These are phyloP conservation scores for Diutina rugosa DNA, from an alignment of 1,139 yeast species.

Conservation along the genomic window DNA sequence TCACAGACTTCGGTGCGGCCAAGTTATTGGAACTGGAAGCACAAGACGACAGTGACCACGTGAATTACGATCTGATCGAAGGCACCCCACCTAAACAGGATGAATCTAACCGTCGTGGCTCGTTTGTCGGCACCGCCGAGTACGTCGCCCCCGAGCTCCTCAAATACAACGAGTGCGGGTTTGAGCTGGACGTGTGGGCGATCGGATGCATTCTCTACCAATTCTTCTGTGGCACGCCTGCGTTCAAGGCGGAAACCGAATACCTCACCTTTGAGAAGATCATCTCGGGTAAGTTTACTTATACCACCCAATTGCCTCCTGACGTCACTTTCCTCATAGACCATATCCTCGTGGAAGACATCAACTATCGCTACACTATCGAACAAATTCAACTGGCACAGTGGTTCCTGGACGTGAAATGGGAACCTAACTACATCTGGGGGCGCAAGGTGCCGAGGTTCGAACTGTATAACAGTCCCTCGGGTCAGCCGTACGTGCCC, in stretches of 20 bases:
- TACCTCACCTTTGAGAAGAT: slow-evolving; percentile 90
- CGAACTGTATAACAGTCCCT: slow-evolving; percentile 37
- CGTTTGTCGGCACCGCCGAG: slow-evolving; percentile 47
- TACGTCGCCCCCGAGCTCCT: slow-evolving; percentile 91
- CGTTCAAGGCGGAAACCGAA: slow-evolving; percentile 93
- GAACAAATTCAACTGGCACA: slow-evolving; percentile 11
- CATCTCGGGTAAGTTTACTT: slow-evolving; percentile 69
- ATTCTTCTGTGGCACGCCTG: slow-evolving; percentile 89
- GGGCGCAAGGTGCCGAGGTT: slow-evolving; percentile 33
- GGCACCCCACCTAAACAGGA: neutral
- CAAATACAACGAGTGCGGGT: slow-evolving; percentile 73
- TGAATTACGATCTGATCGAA: slow-evolving; percentile 16
- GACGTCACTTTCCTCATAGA: slow-evolving; percentile 6
- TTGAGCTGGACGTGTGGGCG: slow-evolving; percentile 92
- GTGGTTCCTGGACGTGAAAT: slow-evolving; percentile 29
- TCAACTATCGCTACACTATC: slow-evolving; percentile 19
- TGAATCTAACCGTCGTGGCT: slow-evolving; percentile 45
- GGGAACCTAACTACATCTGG: slow-evolving; percentile 34
- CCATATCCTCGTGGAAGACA: slow-evolving; percentile 30
- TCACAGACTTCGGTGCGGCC: slow-evolving; percentile 99
- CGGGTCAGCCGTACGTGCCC: slow-evolving; percentile 15
- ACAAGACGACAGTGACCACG: slow-evolving; percentile 24
- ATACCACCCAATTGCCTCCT: slow-evolving; percentile 22
- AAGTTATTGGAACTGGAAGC: slow-evolving; percentile 36
- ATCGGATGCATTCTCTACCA: slow-evolving; percentile 89